Evolutionary conservation across 1,139 yeast species (phyloP).

Genomic region (Suhomyces taliae): DNA sequence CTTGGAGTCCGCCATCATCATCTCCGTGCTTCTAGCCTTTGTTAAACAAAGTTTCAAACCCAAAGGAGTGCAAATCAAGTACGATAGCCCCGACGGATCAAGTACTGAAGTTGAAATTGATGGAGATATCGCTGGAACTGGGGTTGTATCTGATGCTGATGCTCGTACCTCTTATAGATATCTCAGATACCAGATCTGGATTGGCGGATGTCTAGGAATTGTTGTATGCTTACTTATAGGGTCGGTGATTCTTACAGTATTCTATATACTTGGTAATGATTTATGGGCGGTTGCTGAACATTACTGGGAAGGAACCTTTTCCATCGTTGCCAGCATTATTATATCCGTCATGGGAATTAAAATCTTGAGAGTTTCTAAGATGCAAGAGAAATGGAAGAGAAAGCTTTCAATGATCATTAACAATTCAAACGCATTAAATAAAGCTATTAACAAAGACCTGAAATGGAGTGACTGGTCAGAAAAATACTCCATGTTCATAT

Average conservation of each 20-base stretch:
- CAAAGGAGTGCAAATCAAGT: not conserved
- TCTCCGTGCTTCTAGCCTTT: conserved; percentile 46
- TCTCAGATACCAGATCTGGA: conserved; percentile 41
- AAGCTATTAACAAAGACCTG: conserved; percentile 2
- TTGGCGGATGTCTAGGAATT: conserved; percentile 43
- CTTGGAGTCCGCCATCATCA: conserved; percentile 46
- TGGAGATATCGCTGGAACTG: not conserved
- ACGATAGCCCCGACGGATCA: not conserved
- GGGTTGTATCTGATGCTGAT: not conserved
- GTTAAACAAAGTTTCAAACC: conserved; percentile 34
- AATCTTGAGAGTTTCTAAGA: conserved; percentile 49
- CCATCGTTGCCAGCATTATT: conserved; percentile 44
- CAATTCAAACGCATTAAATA: conserved; percentile 9
- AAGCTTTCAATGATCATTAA: conserved; percentile 40
- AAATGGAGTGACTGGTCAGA: conserved; percentile 20
- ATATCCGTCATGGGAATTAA: conserved; percentile 48
- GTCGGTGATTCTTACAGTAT: conserved; percentile 34
- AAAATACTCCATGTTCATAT: conserved; percentile 40
- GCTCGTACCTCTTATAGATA: conserved; percentile 15
- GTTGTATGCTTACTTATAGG: conserved; percentile 40
- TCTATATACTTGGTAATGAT: conserved; percentile 40
- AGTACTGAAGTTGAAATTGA: not conserved
- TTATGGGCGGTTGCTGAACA: conserved; percentile 47
- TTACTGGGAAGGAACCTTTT: conserved; percentile 49
- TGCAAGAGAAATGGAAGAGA: conserved; percentile 85